Conservation (phyloP, 768 basidiomycete species). For the Cyclocybe cylindracea region DNA sequence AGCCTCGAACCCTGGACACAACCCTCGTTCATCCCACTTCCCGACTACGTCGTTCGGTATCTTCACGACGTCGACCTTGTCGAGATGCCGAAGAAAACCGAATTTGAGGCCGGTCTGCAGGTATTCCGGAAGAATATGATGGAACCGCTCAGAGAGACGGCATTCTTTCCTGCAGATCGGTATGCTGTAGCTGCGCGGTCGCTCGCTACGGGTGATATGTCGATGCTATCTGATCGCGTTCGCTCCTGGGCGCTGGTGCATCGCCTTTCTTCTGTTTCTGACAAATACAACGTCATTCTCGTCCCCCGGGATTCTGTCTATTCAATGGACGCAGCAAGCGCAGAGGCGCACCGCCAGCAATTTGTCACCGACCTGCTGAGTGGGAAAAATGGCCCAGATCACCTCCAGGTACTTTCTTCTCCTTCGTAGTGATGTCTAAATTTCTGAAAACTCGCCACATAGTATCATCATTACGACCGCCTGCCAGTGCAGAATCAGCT, state of each 20-base stretch:
- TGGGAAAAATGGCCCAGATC: constrained; percentile 12
- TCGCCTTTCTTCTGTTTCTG: constrained; percentile 62
- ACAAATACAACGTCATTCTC: constrained; percentile 56
- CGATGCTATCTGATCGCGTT: constrained; percentile 36
- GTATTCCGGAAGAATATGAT: constrained; percentile 53
- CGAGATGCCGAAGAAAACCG: constrained; percentile 59
- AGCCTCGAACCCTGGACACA: constrained; percentile 59
- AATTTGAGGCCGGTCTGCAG: constrained; percentile 51
- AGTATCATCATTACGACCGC: constrained; percentile 51
- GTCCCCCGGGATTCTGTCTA: constrained; percentile 63
- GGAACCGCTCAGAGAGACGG: constrained; percentile 59
- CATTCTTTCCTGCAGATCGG: constrained; percentile 52
- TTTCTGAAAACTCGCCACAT: not conserved
- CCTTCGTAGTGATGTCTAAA: not conserved
- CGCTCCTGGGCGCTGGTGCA: constrained; percentile 60
- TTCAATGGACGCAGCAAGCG: constrained; percentile 46
- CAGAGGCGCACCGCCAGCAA: constrained; percentile 45
- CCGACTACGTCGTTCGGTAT: constrained; percentile 52
- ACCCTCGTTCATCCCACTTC: constrained; percentile 60
- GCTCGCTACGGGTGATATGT: constrained; percentile 42
- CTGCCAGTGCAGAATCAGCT: constrained; percentile 68
- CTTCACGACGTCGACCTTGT: constrained; percentile 53
- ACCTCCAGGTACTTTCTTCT: constrained; percentile 16
- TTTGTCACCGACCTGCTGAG: constrained; percentile 19
- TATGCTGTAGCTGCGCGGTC: constrained; percentile 55